phyloP scores from a whole-genome alignment of 2,329 filamentous ascomycete genomes.

The Lanzia echinophila region DNA sequence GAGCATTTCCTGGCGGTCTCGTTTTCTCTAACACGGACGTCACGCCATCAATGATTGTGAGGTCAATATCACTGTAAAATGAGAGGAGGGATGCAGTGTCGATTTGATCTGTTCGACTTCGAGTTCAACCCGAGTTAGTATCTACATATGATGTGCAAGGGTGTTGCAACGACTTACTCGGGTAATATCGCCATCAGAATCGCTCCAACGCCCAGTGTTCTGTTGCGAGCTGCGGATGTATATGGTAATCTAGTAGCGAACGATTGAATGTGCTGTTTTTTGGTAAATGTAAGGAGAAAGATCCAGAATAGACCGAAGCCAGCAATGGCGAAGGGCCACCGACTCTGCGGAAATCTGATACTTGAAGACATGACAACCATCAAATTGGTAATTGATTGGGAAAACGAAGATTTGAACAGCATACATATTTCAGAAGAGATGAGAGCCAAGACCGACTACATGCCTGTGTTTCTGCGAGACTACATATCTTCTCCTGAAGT shows the following conservation, averaged over 20 bases:
- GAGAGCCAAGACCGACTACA: too few relatives aligned
- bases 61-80: background rate
- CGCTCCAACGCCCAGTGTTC: background rate
- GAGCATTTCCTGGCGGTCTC: background rate
- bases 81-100: background rate
- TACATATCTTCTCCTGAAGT: too few relatives aligned
- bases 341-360: background rate
- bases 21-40: too few relatives aligned
- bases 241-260: background rate
- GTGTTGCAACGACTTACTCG: background rate
- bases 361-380: background rate
- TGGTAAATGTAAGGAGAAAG: background rate
- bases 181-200: background rate
- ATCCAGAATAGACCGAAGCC: background rate
- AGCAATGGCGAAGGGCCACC: background rate
- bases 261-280: background rate
- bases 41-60: background rate
- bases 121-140: background rate
- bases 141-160: background rate
- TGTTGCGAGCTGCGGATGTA: background rate
- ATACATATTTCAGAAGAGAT: too few relatives aligned
- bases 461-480: too few relatives aligned
- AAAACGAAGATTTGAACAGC: background rate
- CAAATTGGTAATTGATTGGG: background rate
- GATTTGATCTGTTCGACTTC: conserved; percentile 1